Conservation (phyloP, 208 protist genomes). For the Trypanosoma grayi region DNA sequence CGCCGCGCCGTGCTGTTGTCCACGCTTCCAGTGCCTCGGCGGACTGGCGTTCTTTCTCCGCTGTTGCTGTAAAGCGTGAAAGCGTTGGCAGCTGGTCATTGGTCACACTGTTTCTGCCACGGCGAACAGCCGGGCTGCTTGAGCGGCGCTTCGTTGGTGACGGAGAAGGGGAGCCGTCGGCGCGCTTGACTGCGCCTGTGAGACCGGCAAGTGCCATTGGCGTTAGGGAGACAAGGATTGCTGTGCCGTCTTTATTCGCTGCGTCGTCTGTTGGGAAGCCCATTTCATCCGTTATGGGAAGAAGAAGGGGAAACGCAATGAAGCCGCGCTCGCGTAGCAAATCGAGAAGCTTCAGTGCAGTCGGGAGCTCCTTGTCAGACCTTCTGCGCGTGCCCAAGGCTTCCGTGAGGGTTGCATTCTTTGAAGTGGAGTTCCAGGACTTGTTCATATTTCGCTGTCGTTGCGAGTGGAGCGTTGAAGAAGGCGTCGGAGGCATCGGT, state of each 20-base stretch:
- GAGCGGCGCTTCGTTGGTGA: background rate
- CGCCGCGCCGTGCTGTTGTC: background rate
- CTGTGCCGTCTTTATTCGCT: constrained; percentile 23
- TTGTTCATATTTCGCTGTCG: background rate
- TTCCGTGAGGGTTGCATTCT: background rate
- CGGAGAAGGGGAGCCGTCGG: background rate
- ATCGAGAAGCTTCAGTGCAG: constrained; percentile 17
- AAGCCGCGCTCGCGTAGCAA: constrained; percentile 19
- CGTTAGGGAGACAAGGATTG: constrained; percentile 66
- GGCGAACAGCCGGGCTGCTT: background rate
- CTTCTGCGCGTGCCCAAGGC: background rate
- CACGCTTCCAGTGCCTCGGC: constrained; percentile 7
- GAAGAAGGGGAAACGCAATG: constrained; percentile 24
- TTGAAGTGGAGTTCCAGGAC: background rate
- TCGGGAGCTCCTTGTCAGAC: constrained; percentile 7
- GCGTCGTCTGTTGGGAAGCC: constrained; percentile 12
- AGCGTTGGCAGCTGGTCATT: no score
- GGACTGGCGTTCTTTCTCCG: background rate
- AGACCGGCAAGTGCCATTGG: constrained; percentile 61
- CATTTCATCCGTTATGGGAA: constrained; percentile 10
- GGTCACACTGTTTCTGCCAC: no score
- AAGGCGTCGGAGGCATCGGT: background rate
- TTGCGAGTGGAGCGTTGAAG: background rate
- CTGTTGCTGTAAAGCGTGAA: constrained; percentile 2
- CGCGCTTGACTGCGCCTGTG: constrained; percentile 18